phyloP scores from a whole-genome alignment of 2,329 filamentous ascomycete species.

The Myriosclerotinia duriaeana region DNA sequence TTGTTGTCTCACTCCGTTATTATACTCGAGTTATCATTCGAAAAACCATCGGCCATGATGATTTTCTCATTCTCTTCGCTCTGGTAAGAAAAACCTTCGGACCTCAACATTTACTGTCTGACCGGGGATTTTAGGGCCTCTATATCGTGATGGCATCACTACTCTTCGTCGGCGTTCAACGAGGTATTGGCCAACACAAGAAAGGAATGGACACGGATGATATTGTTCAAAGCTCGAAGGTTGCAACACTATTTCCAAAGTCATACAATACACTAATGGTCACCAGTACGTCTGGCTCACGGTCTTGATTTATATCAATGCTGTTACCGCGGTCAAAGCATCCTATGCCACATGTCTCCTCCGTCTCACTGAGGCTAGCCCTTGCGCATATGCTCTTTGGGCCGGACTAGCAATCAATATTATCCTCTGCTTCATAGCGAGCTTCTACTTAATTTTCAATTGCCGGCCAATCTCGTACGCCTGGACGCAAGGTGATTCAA shows the following conservation, averaged over 20 bases:
- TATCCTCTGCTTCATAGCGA: slow-evolving; percentile 18
- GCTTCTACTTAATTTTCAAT: slow-evolving; percentile 22
- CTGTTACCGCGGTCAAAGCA: slow-evolving; percentile 18
- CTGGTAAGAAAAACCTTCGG: background rate
- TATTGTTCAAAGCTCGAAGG: slow-evolving; percentile 21
- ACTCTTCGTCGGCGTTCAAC: slow-evolving; percentile 19
- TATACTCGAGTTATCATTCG: slow-evolving; percentile 17
- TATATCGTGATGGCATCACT: slow-evolving; percentile 21
- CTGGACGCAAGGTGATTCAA: slow-evolving; percentile 17
- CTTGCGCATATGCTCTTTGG: slow-evolving; percentile 20
- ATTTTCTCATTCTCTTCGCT: slow-evolving; percentile 19
- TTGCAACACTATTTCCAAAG: background rate
- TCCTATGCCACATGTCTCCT: slow-evolving; percentile 22
- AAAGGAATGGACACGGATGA: slow-evolving; percentile 4
- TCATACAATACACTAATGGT: background rate
- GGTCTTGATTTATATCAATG: slow-evolving; percentile 18
- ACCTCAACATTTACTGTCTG: background rate
- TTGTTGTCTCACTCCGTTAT: slow-evolving; percentile 18
- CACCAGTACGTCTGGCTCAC: slow-evolving; percentile 23
- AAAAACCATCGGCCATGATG: slow-evolving; percentile 21
- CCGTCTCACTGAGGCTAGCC: slow-evolving; percentile 17
- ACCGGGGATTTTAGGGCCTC: slow-evolving; percentile 1
- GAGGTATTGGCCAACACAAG: slow-evolving; percentile 21
- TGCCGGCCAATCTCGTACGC: slow-evolving; percentile 20
- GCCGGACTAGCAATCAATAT: slow-evolving; percentile 15